Percentiles rank a stretch among this genome's conserved stretches.
These are phyloP conservation scores for Podila epigama DNA, from an alignment of 192 early-diverging fungal genomes.

Conservation along the genomic window DNA sequence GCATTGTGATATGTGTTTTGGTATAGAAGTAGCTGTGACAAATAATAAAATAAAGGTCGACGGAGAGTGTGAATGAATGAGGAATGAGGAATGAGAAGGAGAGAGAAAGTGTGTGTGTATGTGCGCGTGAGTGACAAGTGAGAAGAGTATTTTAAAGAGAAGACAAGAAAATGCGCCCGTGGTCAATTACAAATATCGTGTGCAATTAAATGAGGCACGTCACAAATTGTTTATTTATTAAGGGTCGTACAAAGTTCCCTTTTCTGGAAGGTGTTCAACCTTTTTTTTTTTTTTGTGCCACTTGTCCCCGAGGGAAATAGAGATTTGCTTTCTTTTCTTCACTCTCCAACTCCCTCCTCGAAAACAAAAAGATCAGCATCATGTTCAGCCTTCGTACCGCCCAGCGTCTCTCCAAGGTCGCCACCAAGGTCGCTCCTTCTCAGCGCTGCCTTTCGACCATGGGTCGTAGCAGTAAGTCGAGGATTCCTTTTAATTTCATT, in stretches of 20 bases:
- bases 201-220: constrained; percentile 3
- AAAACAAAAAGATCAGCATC: constrained; percentile 5
- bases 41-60: neutral
- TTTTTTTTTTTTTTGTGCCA: neutral
- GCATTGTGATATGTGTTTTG: constrained; percentile 3
- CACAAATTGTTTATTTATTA: no score
- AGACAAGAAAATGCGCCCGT: neutral
- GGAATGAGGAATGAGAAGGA: neutral
- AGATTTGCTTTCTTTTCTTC: neutral
- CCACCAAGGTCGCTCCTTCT: constrained; percentile 25
- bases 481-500: neutral
- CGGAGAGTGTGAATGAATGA: neutral
- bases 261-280: neutral
- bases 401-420: constrained; percentile 45
- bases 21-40: neutral
- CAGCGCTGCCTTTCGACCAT: constrained; percentile 52
- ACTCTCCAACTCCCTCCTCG: neutral
- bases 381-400: constrained; percentile 48
- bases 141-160: constrained; percentile 1
- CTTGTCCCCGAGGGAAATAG: constrained; percentile 1
- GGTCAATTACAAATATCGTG: constrained; percentile 4
- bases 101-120: neutral
- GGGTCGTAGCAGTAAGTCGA: constrained; percentile 49
- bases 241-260: no score
- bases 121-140: neutral